Conservation (phyloP, 176 grass and related monocot genomes). For the Elaeis guineensis region DNA sequence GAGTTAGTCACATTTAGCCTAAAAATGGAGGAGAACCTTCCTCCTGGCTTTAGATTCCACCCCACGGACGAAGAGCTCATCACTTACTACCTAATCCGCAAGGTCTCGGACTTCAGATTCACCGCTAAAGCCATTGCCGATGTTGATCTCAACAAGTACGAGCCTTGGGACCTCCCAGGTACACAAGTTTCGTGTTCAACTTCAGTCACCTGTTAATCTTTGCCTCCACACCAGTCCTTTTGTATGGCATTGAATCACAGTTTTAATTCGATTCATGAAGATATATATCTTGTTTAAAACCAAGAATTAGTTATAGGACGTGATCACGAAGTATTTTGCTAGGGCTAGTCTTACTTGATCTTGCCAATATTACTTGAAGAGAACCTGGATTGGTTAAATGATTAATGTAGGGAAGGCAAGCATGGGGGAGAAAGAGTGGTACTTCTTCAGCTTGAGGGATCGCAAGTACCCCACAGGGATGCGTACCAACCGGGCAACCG, state of each 20-base stretch:
- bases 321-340: too few species aligned
- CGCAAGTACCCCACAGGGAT: slow-evolving; percentile 21
- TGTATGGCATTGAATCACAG: too few species aligned
- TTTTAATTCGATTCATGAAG: too few species aligned
- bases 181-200: background rate
- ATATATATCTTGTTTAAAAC: too few species aligned
- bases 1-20: background rate
- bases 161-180: slow-evolving; percentile 50
- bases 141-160: slow-evolving; percentile 42
- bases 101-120: slow-evolving; percentile 34
- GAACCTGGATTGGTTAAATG: too few species aligned
- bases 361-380: too few species aligned
- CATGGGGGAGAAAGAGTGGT: slow-evolving; percentile 33
- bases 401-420: slow-evolving; percentile 11
- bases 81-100: slow-evolving; percentile 31
- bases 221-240: too few species aligned
- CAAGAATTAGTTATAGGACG: too few species aligned
- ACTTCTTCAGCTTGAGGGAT: slow-evolving; percentile 28
- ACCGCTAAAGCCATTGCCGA: slow-evolving; percentile 26
- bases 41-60: slow-evolving; percentile 47
- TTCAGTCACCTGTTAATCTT: too few species aligned
- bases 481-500: slow-evolving; percentile 18
- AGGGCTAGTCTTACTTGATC: too few species aligned
- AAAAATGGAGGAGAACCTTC: slow-evolving; percentile 42
- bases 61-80: slow-evolving; percentile 48